Conservation (phyloP, 805 yeast genomes). For the Metschnikowia dekortorum region DNA sequence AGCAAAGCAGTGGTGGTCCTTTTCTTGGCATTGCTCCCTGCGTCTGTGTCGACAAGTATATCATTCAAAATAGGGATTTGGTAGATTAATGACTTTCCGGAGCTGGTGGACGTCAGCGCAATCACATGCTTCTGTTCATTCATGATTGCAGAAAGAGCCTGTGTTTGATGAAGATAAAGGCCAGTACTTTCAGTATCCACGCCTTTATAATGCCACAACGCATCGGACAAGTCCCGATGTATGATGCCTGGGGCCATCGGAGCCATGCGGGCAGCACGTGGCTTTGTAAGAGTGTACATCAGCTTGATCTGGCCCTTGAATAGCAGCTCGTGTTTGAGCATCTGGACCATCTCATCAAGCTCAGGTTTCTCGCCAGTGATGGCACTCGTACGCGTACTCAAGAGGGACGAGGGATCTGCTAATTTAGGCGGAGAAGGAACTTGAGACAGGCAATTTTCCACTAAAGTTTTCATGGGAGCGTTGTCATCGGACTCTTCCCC, state of each 20-base stretch:
- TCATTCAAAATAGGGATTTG: slow-evolving; percentile 74
- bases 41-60: slow-evolving; percentile 32
- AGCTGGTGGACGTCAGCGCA: slow-evolving; percentile 91
- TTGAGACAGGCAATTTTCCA: slow-evolving; percentile 25
- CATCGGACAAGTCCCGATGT: slow-evolving; percentile 44
- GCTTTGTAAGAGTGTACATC: slow-evolving; percentile 42
- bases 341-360: slow-evolving; percentile 42
- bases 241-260: slow-evolving; percentile 40
- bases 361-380: slow-evolving; percentile 10
- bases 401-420: slow-evolving; percentile 57
- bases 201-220: slow-evolving; percentile 45
- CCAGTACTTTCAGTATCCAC: slow-evolving; percentile 35
- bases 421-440: slow-evolving; percentile 49
- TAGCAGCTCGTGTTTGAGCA: slow-evolving; percentile 43
- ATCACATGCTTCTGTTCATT: slow-evolving; percentile 60
- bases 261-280: slow-evolving; percentile 43
- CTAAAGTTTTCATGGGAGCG: slow-evolving; percentile 38
- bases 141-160: slow-evolving; percentile 60
- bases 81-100: slow-evolving; percentile 91
- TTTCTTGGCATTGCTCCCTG: slow-evolving; percentile 28
- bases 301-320: slow-evolving; percentile 63
- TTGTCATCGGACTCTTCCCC: slow-evolving; percentile 25
- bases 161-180: slow-evolving; percentile 78
- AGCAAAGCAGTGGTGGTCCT: slow-evolving; percentile 65
- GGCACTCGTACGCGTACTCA: slow-evolving; percentile 2